These are phyloP conservation scores for Flaveria robusta DNA, from an alignment of 129 eudicot genomes.

Conservation along the genomic window DNA sequence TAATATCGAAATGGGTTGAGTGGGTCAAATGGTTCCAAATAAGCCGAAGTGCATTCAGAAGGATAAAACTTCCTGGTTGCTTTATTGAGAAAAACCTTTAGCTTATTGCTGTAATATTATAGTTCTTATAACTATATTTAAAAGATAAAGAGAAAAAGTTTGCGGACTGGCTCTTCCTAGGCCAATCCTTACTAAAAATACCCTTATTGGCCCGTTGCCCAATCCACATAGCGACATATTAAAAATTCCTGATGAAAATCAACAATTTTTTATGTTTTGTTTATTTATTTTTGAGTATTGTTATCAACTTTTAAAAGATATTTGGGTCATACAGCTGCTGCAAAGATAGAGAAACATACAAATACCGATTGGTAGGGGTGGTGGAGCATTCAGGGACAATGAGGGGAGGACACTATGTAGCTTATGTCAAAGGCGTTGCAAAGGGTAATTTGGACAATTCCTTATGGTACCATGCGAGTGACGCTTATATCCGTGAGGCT, in stretches of 20 bases:
- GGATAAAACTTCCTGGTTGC: neutral
- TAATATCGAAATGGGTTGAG: neutral
- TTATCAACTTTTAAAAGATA: neutral
- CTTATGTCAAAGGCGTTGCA: constrained; percentile 64
- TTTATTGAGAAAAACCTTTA: neutral
- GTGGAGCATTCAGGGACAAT: constrained; percentile 91
- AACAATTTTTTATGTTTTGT: neutral
- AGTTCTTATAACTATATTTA: neutral
- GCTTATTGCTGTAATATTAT: neutral
- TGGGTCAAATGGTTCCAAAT: neutral
- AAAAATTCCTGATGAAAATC: neutral
- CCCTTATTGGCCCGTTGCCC: neutral
- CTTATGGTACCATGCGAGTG: constrained; percentile 85
- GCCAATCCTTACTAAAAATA: no score
- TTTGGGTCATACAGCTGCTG: constrained; percentile 50
- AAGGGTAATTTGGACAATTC: constrained; percentile 27
- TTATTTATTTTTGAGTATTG: neutral
- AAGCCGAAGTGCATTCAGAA: neutral
- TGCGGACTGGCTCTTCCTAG: neutral
- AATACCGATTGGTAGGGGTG: constrained; percentile 74
- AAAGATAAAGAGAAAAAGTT: neutral
- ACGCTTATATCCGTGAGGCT: constrained; percentile 61
- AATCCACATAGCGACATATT: neutral
- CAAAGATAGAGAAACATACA: constrained; percentile 38
- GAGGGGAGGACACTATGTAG: constrained; percentile 92